phyloP scores from a whole-genome alignment of 2,329 filamentous ascomycete genomes.

The Nakataea oryzae region DNA sequence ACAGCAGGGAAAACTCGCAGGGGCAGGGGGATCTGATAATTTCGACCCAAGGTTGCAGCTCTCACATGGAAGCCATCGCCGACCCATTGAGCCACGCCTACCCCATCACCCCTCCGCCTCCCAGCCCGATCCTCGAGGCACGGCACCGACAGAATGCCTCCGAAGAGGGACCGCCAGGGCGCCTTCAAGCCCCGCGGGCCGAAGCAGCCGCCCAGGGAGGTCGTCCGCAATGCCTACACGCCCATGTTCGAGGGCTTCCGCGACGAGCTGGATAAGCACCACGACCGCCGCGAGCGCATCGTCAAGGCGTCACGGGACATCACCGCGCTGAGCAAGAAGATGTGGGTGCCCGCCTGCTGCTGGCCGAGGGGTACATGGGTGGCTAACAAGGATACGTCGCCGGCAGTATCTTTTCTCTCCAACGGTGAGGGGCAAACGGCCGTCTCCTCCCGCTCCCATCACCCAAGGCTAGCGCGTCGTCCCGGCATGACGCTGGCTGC shows the following conservation, averaged over 20 bases:
- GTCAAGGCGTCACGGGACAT: slow-evolving; percentile 90
- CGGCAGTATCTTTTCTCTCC: neutral
- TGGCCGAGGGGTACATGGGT: neutral
- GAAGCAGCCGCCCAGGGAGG: slow-evolving; percentile 17
- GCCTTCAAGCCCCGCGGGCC: slow-evolving; percentile 1
- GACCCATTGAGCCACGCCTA: too few relatives aligned
- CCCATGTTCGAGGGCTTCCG: slow-evolving; percentile 81
- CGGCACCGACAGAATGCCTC: slow-evolving; percentile 2
- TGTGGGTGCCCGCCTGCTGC: neutral
- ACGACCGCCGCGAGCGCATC: slow-evolving; percentile 84
- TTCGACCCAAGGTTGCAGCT: neutral
- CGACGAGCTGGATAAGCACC: slow-evolving; percentile 82
- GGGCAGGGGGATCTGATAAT: neutral
- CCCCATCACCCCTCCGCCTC: too few relatives aligned
- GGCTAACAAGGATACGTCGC: neutral
- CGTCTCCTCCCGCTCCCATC: neutral
- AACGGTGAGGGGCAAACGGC: neutral
- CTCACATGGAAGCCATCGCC: too few relatives aligned
- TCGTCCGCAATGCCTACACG: slow-evolving; percentile 39
- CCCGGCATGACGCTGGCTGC: neutral
- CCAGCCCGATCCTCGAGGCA: too few relatives aligned
- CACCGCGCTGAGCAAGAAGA: slow-evolving; percentile 79
- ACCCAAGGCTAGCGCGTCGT: neutral
- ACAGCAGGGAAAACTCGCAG: too few relatives aligned
- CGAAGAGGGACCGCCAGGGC: slow-evolving; percentile 2